These are phyloP conservation scores for Kwoniella europaea DNA, from an alignment of 768 basidiomycete species.

Conservation along the genomic window DNA sequence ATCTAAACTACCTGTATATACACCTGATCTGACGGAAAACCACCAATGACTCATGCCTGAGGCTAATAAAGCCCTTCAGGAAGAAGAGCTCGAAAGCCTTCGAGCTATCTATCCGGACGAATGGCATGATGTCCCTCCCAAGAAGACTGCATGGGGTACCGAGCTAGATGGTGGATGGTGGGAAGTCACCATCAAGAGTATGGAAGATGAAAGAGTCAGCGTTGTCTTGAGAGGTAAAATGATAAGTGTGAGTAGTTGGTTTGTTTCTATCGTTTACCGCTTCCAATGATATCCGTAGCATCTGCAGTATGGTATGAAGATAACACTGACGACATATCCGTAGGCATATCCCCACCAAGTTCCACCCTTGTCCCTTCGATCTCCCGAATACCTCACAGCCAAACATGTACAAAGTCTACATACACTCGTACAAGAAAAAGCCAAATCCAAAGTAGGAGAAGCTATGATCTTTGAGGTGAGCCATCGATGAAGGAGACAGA, in stretches of 20 bases:
- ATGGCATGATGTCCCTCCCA: conserved; percentile 50
- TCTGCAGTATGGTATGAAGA: neutral
- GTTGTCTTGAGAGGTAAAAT: conserved; percentile 46
- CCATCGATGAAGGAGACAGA: neutral
- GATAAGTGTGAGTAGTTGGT: conserved; percentile 38
- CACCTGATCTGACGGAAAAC: neutral
- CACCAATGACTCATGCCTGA: conserved; percentile 45
- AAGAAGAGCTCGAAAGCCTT: conserved; percentile 52
- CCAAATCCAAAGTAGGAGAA: conserved; percentile 39
- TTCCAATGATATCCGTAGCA: no score
- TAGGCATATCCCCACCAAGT: conserved; percentile 49
- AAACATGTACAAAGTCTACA: conserved; percentile 44
- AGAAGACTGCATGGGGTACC: conserved; percentile 54
- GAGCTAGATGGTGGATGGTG: conserved; percentile 49
- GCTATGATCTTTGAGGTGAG: conserved; percentile 53
- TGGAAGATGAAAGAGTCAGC: conserved; percentile 42
- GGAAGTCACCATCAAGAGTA: conserved; percentile 37
- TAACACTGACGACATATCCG: neutral
- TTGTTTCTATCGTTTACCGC: no score
- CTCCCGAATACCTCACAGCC: conserved; percentile 40
- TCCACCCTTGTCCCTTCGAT: conserved; percentile 31
- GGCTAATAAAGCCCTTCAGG: conserved; percentile 43
- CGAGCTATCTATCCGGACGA: conserved; percentile 52
- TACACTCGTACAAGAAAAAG: conserved; percentile 39
- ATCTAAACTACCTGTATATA: neutral